phyloP scores from a whole-genome alignment of 2,329 filamentous ascomycete genomes.

The Pseudovirgaria hyperparasitica region DNA sequence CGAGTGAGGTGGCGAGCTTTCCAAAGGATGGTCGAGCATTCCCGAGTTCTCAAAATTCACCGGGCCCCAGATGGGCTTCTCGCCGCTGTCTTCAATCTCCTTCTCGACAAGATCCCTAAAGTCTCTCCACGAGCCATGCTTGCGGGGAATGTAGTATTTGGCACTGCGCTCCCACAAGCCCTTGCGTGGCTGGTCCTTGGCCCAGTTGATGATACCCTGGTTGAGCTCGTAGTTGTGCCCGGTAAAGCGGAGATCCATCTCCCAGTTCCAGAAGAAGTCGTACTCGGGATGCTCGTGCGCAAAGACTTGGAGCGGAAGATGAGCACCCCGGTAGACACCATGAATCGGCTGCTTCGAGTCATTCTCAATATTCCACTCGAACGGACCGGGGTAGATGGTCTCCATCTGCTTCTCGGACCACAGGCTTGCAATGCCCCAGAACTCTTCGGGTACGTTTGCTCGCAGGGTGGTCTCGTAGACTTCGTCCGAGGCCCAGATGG shows the following conservation, averaged over 20 bases:
- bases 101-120: conserved; percentile 54
- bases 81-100: conserved; percentile 36
- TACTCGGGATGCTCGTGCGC: conserved; percentile 37
- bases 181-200: conserved; percentile 54
- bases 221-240: conserved; percentile 78
- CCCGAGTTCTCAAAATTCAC: conserved; percentile 33
- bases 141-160: conserved; percentile 58
- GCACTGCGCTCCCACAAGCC: conserved; percentile 63
- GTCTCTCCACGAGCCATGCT: conserved; percentile 54
- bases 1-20: conserved; percentile 48
- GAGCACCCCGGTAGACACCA: conserved; percentile 65
- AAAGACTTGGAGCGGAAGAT: conserved; percentile 40
- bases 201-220: conserved; percentile 51
- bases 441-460: conserved; percentile 66
- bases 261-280: conserved; percentile 67
- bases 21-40: conserved; percentile 46
- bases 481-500: conserved; percentile 65
- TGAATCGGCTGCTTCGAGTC: conserved; percentile 58
- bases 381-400: conserved; percentile 75
- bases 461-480: conserved; percentile 55
- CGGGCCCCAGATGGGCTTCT: conserved; percentile 52
- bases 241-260: conserved; percentile 71
- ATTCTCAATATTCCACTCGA: conserved; percentile 59
- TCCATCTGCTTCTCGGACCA: conserved; percentile 95
- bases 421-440: conserved; percentile 74